Base-by-base conservation (phyloP, 108 stramenopile species). In the Nitzschia sp. region DNA sequence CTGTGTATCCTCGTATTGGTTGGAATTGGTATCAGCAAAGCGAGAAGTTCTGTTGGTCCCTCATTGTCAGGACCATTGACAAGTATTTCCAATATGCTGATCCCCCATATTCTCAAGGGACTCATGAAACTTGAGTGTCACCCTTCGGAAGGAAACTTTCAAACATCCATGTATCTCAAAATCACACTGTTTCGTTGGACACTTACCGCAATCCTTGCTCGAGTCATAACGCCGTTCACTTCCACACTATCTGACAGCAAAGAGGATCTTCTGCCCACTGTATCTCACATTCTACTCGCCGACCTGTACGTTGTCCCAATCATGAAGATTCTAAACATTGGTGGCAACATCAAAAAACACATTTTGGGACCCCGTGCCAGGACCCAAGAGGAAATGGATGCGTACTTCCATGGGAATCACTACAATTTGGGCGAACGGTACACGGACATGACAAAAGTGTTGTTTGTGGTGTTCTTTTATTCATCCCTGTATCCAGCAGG, bases 341-440 rank as follows among this genome's bases (percentile, higher is more conserved):
- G 29, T 41, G 57, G 38, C 6, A 40, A 41, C 19, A 11, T 58
- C n/a, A 58, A 86, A 34, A 78, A 88, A 7, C 91, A 90, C 64
- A 76, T 85, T 46, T 74, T 92, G 46, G 94, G 88, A 8, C 91
- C 91, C 25, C 68, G 88, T 26, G 91, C 91, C 9, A 69, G 69
- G 42, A 87, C 80, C n/a, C 92, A 94, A 61, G 88, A 89, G 41
- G 77, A 77, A 12, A 91, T 94, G 93, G 87, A 93, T 67, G 65
- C 85, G 7, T 41, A 59, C 22, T 90, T 95, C 78, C 59, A 78
- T 50, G 94, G 94, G n/a, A 70, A 73, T 19, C 76, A 78, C 65
- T 83, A 80, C 57, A 73, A 81, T 43, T 69, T 94, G 19, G 92
- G 89, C 21, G 92, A 94, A 53, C 82, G 89, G 15, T 90, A 87